Base-by-base conservation (phyloP, 2,329 filamentous ascomycete genomes). In the Microcyclospora pomicola region DNA sequence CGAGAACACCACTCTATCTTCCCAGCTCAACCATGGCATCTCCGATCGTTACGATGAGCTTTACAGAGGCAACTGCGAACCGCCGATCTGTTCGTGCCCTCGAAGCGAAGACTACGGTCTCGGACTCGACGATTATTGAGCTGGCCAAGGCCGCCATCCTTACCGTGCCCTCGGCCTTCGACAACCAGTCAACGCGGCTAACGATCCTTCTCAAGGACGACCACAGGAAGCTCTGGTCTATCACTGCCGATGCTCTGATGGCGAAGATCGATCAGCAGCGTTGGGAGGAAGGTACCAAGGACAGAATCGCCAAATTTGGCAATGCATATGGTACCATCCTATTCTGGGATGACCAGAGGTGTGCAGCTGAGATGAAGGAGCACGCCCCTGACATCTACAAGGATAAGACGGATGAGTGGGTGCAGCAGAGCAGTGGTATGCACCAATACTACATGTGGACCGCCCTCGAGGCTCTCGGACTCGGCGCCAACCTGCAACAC, bases 401-500 rank as follows among this genome's bases (percentile, higher is more conserved):
- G 47, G 81, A 88, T 59, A 75, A 79, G 51, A 92, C 94, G 70
- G 77, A 43, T 28, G 56, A 59, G 50, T 94, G 83, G 82, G 76
- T 77, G 40, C 66, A 72, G 46, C 84, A 94, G 64, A 77, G 78
- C 45, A 73, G 72, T 58, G 87, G 73, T 60, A 94, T 94, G 76
- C 73, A 83, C 55, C 82, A 94, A 68, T 81, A 74, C 63, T 68
- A 75, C 47, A 59, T 85, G 49, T 94, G 86, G 86, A 79, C 78
- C 13, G 82, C 79, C 3, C 75, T 94, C 40, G 82, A 87, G 65
- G 71, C 78, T 43, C 84, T 91, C 59, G 85, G 86, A 19, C 73
- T 92, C 40, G 85, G 85, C 48, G 82, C 80, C 58, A 93, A 87
- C 70, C 71, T 94, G 37, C 86, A 94, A 71, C 86, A 94, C 68